phyloP scores from a whole-genome alignment of 2,329 filamentous ascomycete genomes.

The Intubia oerlemansii region DNA sequence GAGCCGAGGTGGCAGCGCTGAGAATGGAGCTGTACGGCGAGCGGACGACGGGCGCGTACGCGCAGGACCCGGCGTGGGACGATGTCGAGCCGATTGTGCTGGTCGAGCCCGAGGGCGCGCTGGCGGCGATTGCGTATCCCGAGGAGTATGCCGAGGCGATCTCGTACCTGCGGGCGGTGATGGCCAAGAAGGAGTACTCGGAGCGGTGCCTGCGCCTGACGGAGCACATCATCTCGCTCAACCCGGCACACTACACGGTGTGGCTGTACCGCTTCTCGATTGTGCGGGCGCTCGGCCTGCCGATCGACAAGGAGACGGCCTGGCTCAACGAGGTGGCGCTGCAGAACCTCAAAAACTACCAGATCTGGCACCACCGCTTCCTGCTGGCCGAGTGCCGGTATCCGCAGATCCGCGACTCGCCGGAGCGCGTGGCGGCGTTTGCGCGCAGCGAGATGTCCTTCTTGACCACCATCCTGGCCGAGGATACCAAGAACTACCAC shows the following conservation, averaged over 20 bases:
- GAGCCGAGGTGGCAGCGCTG: slow-evolving; percentile 28
- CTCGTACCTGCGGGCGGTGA: slow-evolving; percentile 80
- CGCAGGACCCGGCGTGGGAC: slow-evolving; percentile 56
- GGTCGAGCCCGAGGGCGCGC: slow-evolving; percentile 60
- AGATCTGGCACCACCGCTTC: slow-evolving; percentile 74
- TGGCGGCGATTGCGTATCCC: slow-evolving; percentile 84
- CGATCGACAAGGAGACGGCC: slow-evolving; percentile 48
- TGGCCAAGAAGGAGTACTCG: slow-evolving; percentile 72
- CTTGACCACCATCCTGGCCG: slow-evolving; percentile 55
- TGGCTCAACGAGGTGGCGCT: slow-evolving; percentile 79
- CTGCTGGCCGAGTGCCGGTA: slow-evolving; percentile 39
- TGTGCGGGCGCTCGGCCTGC: slow-evolving; percentile 42
- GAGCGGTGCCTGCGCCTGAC: slow-evolving; percentile 62
- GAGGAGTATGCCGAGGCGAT: slow-evolving; percentile 83
- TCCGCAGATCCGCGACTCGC: slow-evolving; percentile 36
- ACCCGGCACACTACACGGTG: slow-evolving; percentile 94
- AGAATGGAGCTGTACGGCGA: slow-evolving; percentile 30
- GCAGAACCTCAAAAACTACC: slow-evolving; percentile 87
- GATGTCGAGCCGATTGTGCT: slow-evolving; percentile 68
- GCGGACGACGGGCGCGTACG: slow-evolving; percentile 27
- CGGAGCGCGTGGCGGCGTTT: slow-evolving; percentile 32
- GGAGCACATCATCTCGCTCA: slow-evolving; percentile 75
- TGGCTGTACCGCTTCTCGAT: slow-evolving; percentile 87
- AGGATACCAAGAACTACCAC: slow-evolving; percentile 94
- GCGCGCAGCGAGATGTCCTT: slow-evolving; percentile 52